These are phyloP conservation scores for Sporobolomyces phaffii DNA, from an alignment of 768 basidiomycete species.

Conservation along the genomic window DNA sequence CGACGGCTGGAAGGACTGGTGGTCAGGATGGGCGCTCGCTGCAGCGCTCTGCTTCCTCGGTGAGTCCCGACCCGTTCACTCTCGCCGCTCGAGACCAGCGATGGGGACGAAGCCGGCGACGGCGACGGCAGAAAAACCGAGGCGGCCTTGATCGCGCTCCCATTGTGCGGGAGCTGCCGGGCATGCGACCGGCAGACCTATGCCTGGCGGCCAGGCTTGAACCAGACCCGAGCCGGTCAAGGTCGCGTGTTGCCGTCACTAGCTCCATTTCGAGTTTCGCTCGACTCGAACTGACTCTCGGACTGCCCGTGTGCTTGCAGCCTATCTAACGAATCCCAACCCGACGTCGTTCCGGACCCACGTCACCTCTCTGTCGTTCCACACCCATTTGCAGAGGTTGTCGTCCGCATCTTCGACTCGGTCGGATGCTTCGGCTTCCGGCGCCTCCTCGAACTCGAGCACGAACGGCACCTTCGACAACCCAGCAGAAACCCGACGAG, in stretches of 20 bases:
- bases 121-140: too few relatives aligned
- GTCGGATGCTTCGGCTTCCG: conserved; percentile 16
- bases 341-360: conserved; percentile 89
- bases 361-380: conserved; percentile 95
- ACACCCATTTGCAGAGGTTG: conserved; percentile 45
- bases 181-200: too few relatives aligned
- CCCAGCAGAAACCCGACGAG: too few relatives aligned
- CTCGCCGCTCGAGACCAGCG: neutral
- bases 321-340: conserved; percentile 88
- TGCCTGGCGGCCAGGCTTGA: too few relatives aligned
- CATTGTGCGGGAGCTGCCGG: too few relatives aligned
- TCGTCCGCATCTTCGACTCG: conserved; percentile 13
- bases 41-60: conserved; percentile 26
- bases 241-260: neutral
- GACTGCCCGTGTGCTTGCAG: conserved; percentile 50
- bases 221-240: neutral
- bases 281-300: too few relatives aligned
- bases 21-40: conserved; percentile 20
- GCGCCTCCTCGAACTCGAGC: neutral
- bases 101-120: too few relatives aligned
- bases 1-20: conserved; percentile 23
- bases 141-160: too few relatives aligned
- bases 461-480: neutral
- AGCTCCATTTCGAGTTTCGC: neutral
- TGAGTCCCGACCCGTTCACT: neutral